Percentiles rank a stretch among this genome's conserved stretches.
Conservation (phyloP, 2,329 filamentous ascomycete genomes). For the Trichoderma harzianum region DNA sequence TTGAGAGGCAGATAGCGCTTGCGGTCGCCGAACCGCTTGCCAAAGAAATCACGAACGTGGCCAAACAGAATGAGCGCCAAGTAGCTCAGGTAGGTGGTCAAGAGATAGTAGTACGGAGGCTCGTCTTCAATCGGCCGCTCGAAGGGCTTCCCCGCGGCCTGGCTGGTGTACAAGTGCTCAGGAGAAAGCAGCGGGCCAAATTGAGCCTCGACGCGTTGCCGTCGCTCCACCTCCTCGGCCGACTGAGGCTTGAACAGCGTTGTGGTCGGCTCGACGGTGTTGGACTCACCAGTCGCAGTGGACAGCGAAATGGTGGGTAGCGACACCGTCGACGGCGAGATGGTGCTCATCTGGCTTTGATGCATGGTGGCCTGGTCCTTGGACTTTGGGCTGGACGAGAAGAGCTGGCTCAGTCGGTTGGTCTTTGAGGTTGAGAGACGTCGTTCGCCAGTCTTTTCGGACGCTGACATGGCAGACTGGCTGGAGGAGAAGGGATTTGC, state of each 20-base stretch:
- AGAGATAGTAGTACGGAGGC: constrained; percentile 91
- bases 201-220: constrained; percentile 79
- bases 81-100: constrained; percentile 98
- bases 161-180: constrained; percentile 84
- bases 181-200: constrained; percentile 82
- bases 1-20: constrained; percentile 79
- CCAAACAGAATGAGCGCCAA: constrained; percentile 92
- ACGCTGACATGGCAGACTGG: constrained; percentile 45
- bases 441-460: constrained; percentile 53
- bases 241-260: constrained; percentile 83
- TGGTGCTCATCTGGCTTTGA: constrained; percentile 54
- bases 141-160: constrained; percentile 77
- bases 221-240: constrained; percentile 72
- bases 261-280: constrained; percentile 71
- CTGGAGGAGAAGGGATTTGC: constrained; percentile 52
- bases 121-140: constrained; percentile 87
- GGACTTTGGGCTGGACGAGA: constrained; percentile 74
- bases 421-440: constrained; percentile 63
- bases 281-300: constrained; percentile 60
- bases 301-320: constrained; percentile 91
- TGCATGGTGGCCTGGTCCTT: constrained; percentile 67
- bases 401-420: constrained; percentile 78
- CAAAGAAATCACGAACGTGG: constrained; percentile 95
- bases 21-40: constrained; percentile 86
- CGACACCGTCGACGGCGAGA: constrained; percentile 69